These are phyloP conservation scores for Graphilbum fragrans DNA, from an alignment of 2,329 filamentous ascomycete genomes.

Conservation along the genomic window DNA sequence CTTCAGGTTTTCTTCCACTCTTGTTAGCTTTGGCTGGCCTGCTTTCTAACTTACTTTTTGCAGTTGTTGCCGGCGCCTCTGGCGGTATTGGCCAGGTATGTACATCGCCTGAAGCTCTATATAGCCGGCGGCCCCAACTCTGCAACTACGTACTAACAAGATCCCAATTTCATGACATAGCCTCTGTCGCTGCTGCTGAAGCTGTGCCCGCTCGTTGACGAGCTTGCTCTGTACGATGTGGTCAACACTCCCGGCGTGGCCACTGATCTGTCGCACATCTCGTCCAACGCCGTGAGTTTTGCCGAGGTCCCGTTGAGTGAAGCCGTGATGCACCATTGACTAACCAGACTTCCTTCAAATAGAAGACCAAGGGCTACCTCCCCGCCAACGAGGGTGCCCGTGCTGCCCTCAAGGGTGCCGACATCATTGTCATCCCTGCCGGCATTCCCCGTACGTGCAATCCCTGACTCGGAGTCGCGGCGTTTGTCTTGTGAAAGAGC, in stretches of 20 bases:
- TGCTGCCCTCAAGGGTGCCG: conserved; percentile 78
- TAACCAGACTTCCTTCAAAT: neutral
- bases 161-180: conserved; percentile 40
- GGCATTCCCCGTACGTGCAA: conserved; percentile 78
- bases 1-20: neutral
- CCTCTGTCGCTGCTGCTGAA: conserved; percentile 95
- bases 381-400: conserved; percentile 78
- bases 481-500: neutral
- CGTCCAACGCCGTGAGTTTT: conserved; percentile 59
- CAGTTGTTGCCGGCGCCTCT: conserved; percentile 84
- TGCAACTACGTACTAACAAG: no score
- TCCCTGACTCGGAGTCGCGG: neutral
- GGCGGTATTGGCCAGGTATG: conserved; percentile 96
- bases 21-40: neutral
- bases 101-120: neutral
- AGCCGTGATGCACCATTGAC: neutral
- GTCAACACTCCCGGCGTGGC: conserved; percentile 97
- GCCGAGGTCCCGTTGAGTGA: neutral
- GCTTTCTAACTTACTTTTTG: neutral
- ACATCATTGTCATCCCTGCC: conserved; percentile 94
- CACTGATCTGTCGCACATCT: conserved; percentile 95
- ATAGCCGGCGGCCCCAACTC: neutral
- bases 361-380: conserved; percentile 83
- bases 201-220: conserved; percentile 73
- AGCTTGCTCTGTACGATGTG: conserved; percentile 97